Conservation (phyloP, 225 moss, liverwort and hornwort species). For the Polytrichum commune region DNA sequence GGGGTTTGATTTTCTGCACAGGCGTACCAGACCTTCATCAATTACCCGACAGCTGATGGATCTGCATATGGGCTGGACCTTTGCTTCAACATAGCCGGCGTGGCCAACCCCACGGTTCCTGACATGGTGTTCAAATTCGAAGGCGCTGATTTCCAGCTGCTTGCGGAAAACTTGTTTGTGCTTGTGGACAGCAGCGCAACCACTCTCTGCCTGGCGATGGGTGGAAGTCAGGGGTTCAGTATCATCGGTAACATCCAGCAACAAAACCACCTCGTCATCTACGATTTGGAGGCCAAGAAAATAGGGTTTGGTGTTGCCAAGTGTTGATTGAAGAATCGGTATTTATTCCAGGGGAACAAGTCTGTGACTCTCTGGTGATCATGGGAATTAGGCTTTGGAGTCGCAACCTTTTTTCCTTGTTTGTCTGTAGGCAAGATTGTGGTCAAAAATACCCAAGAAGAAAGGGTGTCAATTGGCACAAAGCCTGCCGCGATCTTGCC, state of each 20-base stretch:
- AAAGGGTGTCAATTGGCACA: no score
- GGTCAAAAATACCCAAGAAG: no score
- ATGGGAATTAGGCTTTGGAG: no score
- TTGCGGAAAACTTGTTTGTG: conserved; percentile 71
- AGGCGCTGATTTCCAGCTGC: conserved; percentile 57
- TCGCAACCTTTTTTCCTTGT: no score
- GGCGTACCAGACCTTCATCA: conserved; percentile 43
- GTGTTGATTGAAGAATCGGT: background rate
- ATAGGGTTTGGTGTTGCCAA: conserved; percentile 14
- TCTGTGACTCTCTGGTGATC: no score
- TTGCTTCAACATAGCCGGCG: conserved; percentile 69
- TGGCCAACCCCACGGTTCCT: conserved; percentile 54
- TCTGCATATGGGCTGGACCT: conserved; percentile 63
- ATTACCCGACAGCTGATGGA: conserved; percentile 51
- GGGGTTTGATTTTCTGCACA: background rate
- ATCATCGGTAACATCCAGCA: conserved; percentile 90
- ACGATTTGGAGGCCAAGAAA: conserved; percentile 24
- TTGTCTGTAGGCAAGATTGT: no score
- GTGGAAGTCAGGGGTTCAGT: conserved; percentile 45
- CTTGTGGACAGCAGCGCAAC: conserved; percentile 52
- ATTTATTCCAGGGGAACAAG: no score
- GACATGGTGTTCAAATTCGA: conserved; percentile 69
- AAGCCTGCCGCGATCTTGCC: no score
- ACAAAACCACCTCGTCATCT: conserved; percentile 66
- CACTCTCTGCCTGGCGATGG: conserved; percentile 75